A percentile compares a stretch with the other conserved stretches of the same genome.
These are phyloP conservation scores for Boletus barrowsii DNA, from an alignment of 768 basidiomycete species.

Conservation along the genomic window DNA sequence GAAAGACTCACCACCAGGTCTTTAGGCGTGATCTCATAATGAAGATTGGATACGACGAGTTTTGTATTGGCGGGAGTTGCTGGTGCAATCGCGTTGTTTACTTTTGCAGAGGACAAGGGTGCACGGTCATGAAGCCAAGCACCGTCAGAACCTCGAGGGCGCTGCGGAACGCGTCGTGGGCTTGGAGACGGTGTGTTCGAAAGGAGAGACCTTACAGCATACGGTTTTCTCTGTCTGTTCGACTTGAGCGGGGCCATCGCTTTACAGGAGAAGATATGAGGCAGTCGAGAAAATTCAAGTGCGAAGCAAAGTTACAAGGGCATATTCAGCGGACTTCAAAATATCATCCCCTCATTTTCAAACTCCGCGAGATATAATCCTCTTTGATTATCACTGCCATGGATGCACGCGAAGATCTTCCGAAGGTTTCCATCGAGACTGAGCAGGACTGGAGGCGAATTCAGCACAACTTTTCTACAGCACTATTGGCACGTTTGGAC, in stretches of 20 bases:
- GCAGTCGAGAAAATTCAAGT: not conserved
- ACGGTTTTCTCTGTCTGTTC: conserved; percentile 41
- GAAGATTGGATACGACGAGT: conserved; percentile 81
- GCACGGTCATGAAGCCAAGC: conserved; percentile 79
- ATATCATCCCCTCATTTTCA: not conserved
- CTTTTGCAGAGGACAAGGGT: conserved; percentile 37
- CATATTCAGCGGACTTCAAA: conserved; percentile 10
- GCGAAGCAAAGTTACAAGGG: not conserved
- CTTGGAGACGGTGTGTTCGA: not conserved
- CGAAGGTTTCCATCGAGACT: conserved; percentile 61
- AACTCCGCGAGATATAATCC: conserved; percentile 10
- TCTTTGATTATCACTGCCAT: conserved; percentile 6
- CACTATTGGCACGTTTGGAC: conserved; percentile 46
- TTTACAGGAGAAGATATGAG: not conserved
- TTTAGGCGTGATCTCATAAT: conserved; percentile 88
- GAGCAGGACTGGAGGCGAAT: conserved; percentile 66
- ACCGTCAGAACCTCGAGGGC: conserved; percentile 58
- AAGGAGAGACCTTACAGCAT: conserved; percentile 31
- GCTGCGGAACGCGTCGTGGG: conserved; percentile 38
- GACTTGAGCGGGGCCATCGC: conserved; percentile 26
- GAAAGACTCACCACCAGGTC: conserved; percentile 74
- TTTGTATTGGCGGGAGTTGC: conserved; percentile 40
- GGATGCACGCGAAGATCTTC: conserved; percentile 42
- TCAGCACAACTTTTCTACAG: conserved; percentile 47
- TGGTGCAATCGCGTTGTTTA: conserved; percentile 23